phyloP scores from a whole-genome alignment of 2,329 filamentous ascomycete species.

The Ceratocystis eucalypticola region DNA sequence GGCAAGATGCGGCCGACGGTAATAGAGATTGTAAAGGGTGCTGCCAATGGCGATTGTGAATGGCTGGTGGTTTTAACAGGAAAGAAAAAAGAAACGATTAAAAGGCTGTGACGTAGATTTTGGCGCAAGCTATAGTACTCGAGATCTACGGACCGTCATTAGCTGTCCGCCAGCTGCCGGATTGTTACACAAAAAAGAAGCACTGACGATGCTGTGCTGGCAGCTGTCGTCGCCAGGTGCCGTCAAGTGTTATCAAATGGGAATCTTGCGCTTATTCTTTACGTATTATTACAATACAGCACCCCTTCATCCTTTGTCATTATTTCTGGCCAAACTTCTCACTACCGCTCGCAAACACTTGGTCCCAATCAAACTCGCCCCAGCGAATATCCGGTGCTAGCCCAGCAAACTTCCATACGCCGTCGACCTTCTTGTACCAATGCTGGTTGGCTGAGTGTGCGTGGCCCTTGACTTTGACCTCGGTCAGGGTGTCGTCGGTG shows the following conservation, averaged over 20 bases:
- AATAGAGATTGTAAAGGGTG: neutral
- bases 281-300: no score
- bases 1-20: neutral
- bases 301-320: no score
- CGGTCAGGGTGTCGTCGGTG: constrained; percentile 34
- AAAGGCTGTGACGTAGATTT: constrained; percentile 4
- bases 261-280: neutral
- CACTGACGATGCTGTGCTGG: neutral
- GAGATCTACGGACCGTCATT: neutral
- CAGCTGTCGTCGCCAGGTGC: neutral
- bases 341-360: constrained; percentile 32
- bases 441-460: constrained; percentile 44
- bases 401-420: constrained; percentile 49
- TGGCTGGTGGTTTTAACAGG: neutral
- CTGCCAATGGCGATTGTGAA: neutral
- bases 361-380: constrained; percentile 44
- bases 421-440: constrained; percentile 44
- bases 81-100: neutral
- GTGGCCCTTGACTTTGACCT: constrained; percentile 45
- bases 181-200: neutral
- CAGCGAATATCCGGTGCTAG: constrained; percentile 42
- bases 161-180: neutral
- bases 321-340: constrained; percentile 17
- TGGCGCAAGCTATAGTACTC: neutral
- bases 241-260: neutral